Conservation (phyloP, 2,329 filamentous ascomycete genomes). For the Karstenula rhodostoma region DNA sequence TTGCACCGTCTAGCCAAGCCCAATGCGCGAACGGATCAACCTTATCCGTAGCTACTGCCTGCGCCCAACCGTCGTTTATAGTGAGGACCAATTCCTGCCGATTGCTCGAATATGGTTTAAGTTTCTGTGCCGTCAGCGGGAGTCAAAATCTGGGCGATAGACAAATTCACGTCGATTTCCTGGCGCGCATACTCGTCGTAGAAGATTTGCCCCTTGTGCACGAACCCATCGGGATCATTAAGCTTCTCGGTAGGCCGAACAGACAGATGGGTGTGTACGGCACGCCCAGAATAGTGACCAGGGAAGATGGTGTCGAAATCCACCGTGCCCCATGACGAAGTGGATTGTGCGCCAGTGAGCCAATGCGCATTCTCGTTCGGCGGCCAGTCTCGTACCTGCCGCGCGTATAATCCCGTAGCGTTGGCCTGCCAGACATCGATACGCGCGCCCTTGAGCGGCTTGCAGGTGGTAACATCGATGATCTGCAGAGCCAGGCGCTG, state of each 20-base stretch:
- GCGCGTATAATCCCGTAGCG: conserved; percentile 28
- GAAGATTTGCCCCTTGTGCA: conserved; percentile 42
- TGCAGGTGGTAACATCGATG: conserved; percentile 59
- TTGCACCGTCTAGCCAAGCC: conserved; percentile 12
- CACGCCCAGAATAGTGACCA: conserved; percentile 41
- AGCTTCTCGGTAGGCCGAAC: conserved; percentile 27
- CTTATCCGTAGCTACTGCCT: background rate
- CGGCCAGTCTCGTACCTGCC: background rate
- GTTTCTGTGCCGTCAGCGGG: conserved; percentile 1
- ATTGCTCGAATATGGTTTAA: conserved; percentile 23
- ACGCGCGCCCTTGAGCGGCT: conserved; percentile 54
- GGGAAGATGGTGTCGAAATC: conserved; percentile 58
- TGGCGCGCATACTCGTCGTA: conserved; percentile 47
- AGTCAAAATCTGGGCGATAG: conserved; percentile 14
- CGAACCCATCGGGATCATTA: conserved; percentile 29
- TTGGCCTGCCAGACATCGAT: conserved; percentile 61
- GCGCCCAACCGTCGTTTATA: conserved; percentile 23
- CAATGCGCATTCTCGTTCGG: conserved; percentile 10
- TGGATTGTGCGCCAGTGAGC: conserved; percentile 56
- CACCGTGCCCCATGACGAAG: conserved; percentile 55
- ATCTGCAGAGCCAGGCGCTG: conserved; percentile 59
- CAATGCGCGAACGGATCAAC: conserved; percentile 23
- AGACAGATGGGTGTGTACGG: conserved; percentile 36
- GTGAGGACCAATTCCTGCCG: conserved; percentile 2
- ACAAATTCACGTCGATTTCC: conserved; percentile 40